These are phyloP conservation scores for Phytophthora pisi DNA, from an alignment of 352 stramenopile species.

Conservation along the genomic window DNA sequence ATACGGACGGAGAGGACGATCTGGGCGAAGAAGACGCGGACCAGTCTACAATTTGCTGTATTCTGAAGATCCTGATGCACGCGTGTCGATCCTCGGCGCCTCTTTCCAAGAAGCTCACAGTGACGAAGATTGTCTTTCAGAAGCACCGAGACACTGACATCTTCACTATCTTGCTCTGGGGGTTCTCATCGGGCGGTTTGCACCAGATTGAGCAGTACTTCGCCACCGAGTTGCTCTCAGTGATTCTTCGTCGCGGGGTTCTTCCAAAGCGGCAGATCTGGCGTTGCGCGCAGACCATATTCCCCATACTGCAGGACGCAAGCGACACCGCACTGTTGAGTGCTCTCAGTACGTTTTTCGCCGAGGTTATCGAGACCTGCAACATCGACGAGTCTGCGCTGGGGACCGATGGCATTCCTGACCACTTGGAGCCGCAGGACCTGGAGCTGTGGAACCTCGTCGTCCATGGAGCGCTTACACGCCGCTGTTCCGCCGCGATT, in stretches of 20 bases:
- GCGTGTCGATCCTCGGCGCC: conserved; percentile 65
- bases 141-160: conserved; percentile 43
- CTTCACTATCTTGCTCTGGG: conserved; percentile 46
- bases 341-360: conserved; percentile 63
- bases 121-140: conserved; percentile 32
- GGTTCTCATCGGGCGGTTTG: conserved; percentile 36
- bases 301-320: conserved; percentile 42
- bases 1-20: conserved; percentile 41
- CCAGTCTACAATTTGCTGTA: conserved; percentile 72
- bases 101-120: conserved; percentile 62
- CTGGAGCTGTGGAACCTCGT: conserved; percentile 60
- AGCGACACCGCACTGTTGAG: conserved; percentile 56
- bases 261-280: conserved; percentile 59
- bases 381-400: conserved; percentile 49
- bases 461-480: conserved; percentile 47
- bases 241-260: conserved; percentile 62
- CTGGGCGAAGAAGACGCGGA: conserved; percentile 60
- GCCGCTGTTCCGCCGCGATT: conserved; percentile 37
- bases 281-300: conserved; percentile 52
- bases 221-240: conserved; percentile 64
- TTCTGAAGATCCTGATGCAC: conserved; percentile 79
- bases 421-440: conserved; percentile 23
- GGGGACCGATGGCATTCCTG: conserved; percentile 12
- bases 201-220: conserved; percentile 67
- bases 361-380: conserved; percentile 64